phyloP scores from a whole-genome alignment of 331 rosid species.

The Quercus tomentella region DNA sequence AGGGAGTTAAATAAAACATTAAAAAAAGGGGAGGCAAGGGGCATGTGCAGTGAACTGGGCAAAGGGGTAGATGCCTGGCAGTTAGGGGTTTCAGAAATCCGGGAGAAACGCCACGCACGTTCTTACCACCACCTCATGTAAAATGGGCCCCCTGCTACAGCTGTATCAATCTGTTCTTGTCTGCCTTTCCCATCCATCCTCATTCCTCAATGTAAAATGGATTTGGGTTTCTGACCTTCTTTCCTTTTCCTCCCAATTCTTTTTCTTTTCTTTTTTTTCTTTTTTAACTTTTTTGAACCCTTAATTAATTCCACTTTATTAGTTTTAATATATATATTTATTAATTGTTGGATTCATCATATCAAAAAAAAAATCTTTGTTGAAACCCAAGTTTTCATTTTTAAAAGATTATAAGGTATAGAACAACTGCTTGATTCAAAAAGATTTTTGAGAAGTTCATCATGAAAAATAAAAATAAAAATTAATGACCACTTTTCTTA shows the following conservation, averaged over 20 bases:
- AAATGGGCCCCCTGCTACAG: conserved; percentile 20
- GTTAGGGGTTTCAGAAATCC: conserved; percentile 27
- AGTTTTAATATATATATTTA: not conserved
- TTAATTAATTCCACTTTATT: not conserved
- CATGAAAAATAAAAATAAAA: no score
- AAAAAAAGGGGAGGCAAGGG: conserved; percentile 12
- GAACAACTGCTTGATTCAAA: no score
- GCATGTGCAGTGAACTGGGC: conserved; percentile 31
- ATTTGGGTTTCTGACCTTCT: not conserved
- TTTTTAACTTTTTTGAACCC: not conserved
- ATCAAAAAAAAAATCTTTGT: no score
- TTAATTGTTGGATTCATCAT: not conserved
- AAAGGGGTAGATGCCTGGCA: conserved; percentile 26
- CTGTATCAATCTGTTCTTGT: conserved; percentile 28
- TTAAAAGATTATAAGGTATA: no score
- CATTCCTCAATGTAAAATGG: no score
- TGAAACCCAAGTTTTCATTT: no score
- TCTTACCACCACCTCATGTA: conserved; percentile 8
- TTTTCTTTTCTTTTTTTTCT: not conserved
- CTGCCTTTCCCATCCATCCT: conserved; percentile 1
- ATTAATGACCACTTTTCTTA: no score
- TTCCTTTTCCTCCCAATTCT: not conserved
- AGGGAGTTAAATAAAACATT: not conserved
- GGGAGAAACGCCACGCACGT: conserved; percentile 35
- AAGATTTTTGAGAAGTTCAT: no score